These are phyloP conservation scores for Diaporthe amygdali DNA, from an alignment of 2,329 filamentous ascomycete species.

Conservation along the genomic window DNA sequence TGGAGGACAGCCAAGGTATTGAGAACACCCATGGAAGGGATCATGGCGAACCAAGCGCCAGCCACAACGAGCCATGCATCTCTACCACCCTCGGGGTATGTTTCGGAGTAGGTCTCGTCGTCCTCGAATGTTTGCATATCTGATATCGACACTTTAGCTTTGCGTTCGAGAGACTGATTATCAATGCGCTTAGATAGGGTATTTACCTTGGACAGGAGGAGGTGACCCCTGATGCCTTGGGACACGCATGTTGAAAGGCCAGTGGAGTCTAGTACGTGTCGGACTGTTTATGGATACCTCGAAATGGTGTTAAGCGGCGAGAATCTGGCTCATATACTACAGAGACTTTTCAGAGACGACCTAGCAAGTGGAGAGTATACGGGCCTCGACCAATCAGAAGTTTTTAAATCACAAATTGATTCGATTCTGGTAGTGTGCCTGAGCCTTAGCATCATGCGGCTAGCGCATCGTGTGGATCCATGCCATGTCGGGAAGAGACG, in stretches of 20 bases:
- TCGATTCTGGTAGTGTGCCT: background rate
- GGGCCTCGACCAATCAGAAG: background rate
- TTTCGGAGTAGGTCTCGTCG: constrained; percentile 39
- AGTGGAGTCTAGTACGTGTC: background rate
- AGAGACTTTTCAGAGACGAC: background rate
- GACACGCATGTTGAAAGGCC: background rate
- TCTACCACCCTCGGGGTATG: constrained; percentile 82
- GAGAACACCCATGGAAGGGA: constrained; percentile 79
- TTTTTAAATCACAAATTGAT: background rate
- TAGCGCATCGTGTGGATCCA: background rate
- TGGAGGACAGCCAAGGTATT: constrained; percentile 82
- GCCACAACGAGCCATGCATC: constrained; percentile 85
- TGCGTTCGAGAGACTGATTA: background rate
- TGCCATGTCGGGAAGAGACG: background rate
- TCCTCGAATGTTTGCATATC: background rate
- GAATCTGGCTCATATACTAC: background rate
- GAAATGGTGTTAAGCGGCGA: background rate
- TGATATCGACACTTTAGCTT: background rate
- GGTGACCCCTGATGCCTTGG: background rate
- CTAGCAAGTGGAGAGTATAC: background rate
- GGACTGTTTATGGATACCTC: background rate
- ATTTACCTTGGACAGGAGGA: background rate
- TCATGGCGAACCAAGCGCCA: constrained; percentile 79
- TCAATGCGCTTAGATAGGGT: background rate
- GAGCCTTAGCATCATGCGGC: background rate